Evolutionary conservation across 768 basidiomycete species (phyloP), one percentile per base, ranked within the genome.

Genomic region (Ramaria sp.): DNA sequence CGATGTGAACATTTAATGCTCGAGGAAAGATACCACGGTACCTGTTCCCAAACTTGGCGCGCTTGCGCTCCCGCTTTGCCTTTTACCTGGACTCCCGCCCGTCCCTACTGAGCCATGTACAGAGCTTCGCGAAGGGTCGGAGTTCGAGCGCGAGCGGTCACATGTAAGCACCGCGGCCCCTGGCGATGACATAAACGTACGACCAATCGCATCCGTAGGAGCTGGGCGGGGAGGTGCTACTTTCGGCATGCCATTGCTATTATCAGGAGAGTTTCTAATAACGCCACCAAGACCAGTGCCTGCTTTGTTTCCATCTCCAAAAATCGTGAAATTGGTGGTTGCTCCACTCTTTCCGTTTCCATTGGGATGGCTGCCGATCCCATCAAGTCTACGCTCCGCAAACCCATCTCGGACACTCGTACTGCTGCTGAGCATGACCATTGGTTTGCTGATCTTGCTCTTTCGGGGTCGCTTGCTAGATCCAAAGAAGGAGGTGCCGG

Each of bases 401-500:
- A 52, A 52, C 7, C 51, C 51, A 34, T 52, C 51, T 13, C 31
- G n/a, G 15, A 52, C 48, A 39, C 37, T 39, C 12, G 51, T 55
- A 42, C 43, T 55, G 31, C 43, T 47, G 42, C 31, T 55, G n/a
- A 55, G 13, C 31, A 47, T 17, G 19, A 19, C 42, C n/a, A 55
- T 47, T 10, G 54, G 54, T 39, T 20, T 55, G 7, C 54, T 39
- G 39, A 55, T 55, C 24, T 55, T 47, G 54, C 43, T 55, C 38
- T 55, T 55, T 9, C 43, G 66, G 60, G 12, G 54, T 47, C 22
- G 64, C 27, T 46, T 46, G 45, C 45, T 46, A 27, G 19, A 20
- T 19, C 45, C 45, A 20, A 46, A 46, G 17, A 19, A 20, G 24
- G 45, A 4, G 24, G 6, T 46, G 45, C 19, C 45, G 6, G 45